Percentiles rank a stretch among this genome's conserved stretches.
These are phyloP conservation scores for Calycina herbarum DNA, from an alignment of 2,329 filamentous ascomycete genomes.

Conservation along the genomic window DNA sequence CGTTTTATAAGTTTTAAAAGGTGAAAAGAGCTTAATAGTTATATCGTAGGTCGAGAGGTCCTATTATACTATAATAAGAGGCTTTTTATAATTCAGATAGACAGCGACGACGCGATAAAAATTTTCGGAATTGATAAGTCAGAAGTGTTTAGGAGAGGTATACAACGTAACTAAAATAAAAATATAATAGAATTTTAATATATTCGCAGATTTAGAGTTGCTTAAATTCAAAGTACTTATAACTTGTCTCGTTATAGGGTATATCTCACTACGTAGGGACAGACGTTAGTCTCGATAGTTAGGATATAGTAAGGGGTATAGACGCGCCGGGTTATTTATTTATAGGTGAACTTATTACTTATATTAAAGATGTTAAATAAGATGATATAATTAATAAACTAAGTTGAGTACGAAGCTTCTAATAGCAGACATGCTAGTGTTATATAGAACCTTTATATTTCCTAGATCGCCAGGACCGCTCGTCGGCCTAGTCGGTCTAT, in stretches of 20 bases:
- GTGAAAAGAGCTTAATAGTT: constrained; percentile 11
- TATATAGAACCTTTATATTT: no score
- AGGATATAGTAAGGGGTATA: no score
- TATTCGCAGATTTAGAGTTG: constrained; percentile 3
- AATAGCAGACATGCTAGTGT: no score
- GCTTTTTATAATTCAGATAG: constrained; percentile 4
- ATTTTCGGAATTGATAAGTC: neutral
- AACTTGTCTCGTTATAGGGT: neutral
- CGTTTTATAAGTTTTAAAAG: constrained; percentile 5
- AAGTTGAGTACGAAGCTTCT: no score
- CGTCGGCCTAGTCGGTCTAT: no score
- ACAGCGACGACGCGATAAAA: constrained; percentile 1
- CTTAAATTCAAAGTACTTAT: constrained; percentile 6
- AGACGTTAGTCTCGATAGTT: constrained; percentile 4
- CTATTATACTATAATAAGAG: neutral
- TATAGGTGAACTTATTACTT: no score
- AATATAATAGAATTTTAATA: constrained; percentile 1
- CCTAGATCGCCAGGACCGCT: no score
- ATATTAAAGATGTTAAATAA: no score
- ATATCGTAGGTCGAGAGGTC: constrained; percentile 6
- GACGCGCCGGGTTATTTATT: no score
- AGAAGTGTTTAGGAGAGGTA: neutral
- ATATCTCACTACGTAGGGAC: neutral
- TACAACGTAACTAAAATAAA: constrained; percentile 5
- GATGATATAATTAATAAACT: no score